These are phyloP conservation scores for Apophysomyces trapeziformis DNA, from an alignment of 371 early-diverging fungal genomes.

Conservation along the genomic window DNA sequence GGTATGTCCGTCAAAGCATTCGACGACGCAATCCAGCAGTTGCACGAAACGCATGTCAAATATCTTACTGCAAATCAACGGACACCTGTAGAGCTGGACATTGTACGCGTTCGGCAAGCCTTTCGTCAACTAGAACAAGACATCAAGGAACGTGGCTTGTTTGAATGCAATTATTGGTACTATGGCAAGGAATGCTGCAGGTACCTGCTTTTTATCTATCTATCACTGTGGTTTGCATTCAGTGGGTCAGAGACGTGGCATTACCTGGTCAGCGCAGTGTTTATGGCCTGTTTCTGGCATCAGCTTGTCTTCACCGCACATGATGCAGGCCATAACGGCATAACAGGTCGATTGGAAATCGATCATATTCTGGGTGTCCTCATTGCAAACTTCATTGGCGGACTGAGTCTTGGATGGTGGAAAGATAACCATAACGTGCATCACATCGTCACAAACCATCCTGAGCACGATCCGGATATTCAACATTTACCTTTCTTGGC, in stretches of 20 bases:
- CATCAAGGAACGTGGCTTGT: constrained; percentile 66
- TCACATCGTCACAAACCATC: constrained; percentile 88
- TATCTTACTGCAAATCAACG: constrained; percentile 25
- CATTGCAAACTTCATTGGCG: constrained; percentile 84
- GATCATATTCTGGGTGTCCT: constrained; percentile 86
- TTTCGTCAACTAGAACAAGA: constrained; percentile 72
- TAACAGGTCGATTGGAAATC: constrained; percentile 73
- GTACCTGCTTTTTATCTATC: constrained; percentile 61
- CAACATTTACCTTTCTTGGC: constrained; percentile 97
- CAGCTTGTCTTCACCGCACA: constrained; percentile 93
- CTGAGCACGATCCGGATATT: constrained; percentile 96
- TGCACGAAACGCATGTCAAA: constrained; percentile 29
- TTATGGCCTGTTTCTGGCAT: constrained; percentile 86
- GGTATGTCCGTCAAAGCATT: constrained; percentile 38
- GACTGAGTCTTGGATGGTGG: constrained; percentile 96
- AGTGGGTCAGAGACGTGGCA: constrained; percentile 65
- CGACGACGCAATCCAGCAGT: constrained; percentile 35
- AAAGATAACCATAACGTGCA: constrained; percentile 95
- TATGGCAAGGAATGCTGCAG: constrained; percentile 79
- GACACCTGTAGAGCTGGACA: constrained; percentile 35
- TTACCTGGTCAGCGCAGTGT: constrained; percentile 63
- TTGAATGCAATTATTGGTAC: constrained; percentile 75
- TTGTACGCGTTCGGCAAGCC: constrained; percentile 49
- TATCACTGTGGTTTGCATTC: constrained; percentile 68
- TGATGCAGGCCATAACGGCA: constrained; percentile 94